These are phyloP conservation scores for Trichophyton verrucosum DNA, from an alignment of 2,329 filamentous ascomycete species.

Conservation along the genomic window DNA sequence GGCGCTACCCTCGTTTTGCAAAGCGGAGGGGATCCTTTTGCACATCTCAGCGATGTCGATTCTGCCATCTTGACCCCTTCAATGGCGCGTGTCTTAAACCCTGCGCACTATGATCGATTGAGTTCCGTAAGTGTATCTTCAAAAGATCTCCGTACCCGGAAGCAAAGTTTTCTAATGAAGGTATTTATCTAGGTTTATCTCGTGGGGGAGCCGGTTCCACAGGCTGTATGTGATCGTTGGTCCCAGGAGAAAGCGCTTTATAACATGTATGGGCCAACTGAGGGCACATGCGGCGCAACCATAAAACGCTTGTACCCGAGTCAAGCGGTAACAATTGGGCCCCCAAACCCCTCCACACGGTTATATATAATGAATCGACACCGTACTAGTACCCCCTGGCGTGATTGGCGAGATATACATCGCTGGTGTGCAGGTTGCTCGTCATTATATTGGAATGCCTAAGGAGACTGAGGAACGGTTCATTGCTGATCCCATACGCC, in stretches of 20 bases:
- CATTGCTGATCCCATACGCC: constrained; percentile 41
- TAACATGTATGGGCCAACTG: constrained; percentile 7
- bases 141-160: neutral
- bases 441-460: constrained; percentile 67
- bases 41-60: neutral
- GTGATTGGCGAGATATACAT: constrained; percentile 61
- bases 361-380: constrained; percentile 62
- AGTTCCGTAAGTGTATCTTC: neutral
- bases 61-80: constrained; percentile 1
- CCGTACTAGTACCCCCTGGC: constrained; percentile 49
- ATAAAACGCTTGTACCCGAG: constrained; percentile 33
- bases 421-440: constrained; percentile 59
- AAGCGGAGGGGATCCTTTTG: neutral
- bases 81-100: neutral
- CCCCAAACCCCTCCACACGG: constrained; percentile 53
- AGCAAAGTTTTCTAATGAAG: too few relatives aligned
- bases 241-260: neutral
- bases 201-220: neutral
- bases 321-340: constrained; percentile 53
- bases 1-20: neutral
- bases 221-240: neutral
- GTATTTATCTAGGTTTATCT: neutral
- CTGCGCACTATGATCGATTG: neutral
- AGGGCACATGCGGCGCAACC: constrained; percentile 18
- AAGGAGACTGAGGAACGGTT: constrained; percentile 67